phyloP scores from a whole-genome alignment of 2,329 filamentous ascomycete genomes.

The Sporothrix brasiliensis region DNA sequence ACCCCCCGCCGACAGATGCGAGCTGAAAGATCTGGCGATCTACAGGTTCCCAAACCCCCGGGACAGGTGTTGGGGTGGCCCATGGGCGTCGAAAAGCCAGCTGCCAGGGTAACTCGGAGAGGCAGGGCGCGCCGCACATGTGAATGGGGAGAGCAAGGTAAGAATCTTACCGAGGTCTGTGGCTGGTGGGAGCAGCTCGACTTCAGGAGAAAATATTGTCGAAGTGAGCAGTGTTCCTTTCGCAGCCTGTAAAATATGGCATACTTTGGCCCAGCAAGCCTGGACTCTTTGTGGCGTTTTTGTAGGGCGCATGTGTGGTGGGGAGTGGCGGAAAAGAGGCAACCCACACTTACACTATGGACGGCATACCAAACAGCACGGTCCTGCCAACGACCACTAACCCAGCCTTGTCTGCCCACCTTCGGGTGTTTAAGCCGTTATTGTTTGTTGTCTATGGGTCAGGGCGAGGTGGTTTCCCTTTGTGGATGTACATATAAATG shows the following conservation, averaged over 20 bases:
- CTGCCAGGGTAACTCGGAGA: neutral
- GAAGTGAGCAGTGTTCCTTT: neutral
- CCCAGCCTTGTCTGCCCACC: neutral
- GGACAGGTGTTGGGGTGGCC: neutral
- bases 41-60: constrained; percentile 20
- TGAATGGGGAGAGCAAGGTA: neutral
- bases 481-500: no score
- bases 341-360: neutral
- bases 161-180: neutral
- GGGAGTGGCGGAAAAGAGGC: constrained; percentile 6
- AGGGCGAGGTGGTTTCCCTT: no score
- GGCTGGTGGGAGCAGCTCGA: constrained; percentile 11
- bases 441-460: no score
- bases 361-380: constrained; percentile 1
- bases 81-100: neutral
- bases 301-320: neutral
- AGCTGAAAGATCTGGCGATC: constrained; percentile 29
- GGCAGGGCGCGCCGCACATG: neutral
- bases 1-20: constrained; percentile 18
- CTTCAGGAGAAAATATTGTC: no score
- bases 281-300: constrained; percentile 9
- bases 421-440: neutral
- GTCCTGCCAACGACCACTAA: neutral
- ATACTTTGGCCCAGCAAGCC: neutral
- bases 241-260: neutral